phyloP scores from a whole-genome alignment of 208 protist species.

The Leptomonas pyrrhocoris region DNA sequence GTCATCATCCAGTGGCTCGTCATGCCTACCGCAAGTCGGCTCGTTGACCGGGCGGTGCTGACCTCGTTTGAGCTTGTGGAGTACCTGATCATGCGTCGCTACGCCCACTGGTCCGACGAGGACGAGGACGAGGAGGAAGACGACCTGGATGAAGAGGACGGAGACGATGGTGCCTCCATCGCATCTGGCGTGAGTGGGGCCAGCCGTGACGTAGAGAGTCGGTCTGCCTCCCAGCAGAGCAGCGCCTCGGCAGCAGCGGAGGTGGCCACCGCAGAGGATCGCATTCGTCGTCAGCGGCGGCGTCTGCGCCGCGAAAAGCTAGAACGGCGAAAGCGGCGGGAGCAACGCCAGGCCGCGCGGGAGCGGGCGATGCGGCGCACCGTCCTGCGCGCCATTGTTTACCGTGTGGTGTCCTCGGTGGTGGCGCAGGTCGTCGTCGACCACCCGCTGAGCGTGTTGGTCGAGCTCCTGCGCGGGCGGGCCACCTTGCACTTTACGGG shows the following conservation, averaged over 20 bases:
- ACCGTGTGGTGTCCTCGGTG: constrained; percentile 65
- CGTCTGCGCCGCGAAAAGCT: constrained; percentile 22
- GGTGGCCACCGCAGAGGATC: constrained; percentile 16
- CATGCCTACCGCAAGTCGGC: constrained; percentile 50
- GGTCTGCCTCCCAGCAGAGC: constrained; percentile 12
- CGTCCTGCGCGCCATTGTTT: constrained; percentile 79
- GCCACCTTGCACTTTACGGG: constrained; percentile 73
- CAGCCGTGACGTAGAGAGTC: neutral
- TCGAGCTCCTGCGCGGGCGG: constrained; percentile 70
- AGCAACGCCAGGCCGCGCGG: constrained; percentile 29
- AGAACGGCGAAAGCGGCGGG: constrained; percentile 19
- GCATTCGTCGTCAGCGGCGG: constrained; percentile 23
- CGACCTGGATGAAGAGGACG: constrained; percentile 14
- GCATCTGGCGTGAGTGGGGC: constrained; percentile 21
- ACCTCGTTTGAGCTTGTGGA: constrained; percentile 66
- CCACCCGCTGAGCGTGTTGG: constrained; percentile 70
- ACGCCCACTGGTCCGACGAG: constrained; percentile 47
- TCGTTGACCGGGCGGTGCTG: constrained; percentile 70
- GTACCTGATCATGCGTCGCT: constrained; percentile 82
- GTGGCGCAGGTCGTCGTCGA: constrained; percentile 69
- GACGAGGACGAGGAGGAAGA: constrained; percentile 41
- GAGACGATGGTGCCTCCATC: constrained; percentile 16
- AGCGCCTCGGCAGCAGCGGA: neutral
- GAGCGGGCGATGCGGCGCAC: constrained; percentile 35
- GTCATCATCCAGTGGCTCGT: constrained; percentile 57